Base-by-base conservation (phyloP, 768 basidiomycete species). In the Auriscalpium microsporum region DNA sequence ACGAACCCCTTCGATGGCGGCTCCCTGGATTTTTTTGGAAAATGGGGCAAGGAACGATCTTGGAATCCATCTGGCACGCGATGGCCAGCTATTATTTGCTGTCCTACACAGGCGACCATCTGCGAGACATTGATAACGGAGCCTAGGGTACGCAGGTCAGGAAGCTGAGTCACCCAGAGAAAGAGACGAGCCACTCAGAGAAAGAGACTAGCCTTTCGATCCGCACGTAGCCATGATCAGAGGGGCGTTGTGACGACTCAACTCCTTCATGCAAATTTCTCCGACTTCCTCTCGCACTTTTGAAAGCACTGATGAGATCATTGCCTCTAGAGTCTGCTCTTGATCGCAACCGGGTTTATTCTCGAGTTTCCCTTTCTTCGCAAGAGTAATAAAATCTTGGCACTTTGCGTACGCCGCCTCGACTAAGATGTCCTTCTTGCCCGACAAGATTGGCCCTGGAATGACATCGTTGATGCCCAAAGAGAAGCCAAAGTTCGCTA, bases 61-160 rank as follows among this genome's bases (percentile, higher is more conserved):
- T 97, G 95, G 75, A 99, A 99, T 34, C 95, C 96, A 77, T 98
- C 87, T 0, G 94, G 94, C 7, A 99, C 94, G 81, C 96, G 96
- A 72, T 91, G 87, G 8, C 96, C 96, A 17, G 93, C 84, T 59
- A 99, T 98, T 69, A 98, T 97, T 68, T 99, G 96, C 67, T 99
- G 96, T 6, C 96, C 96, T 62, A 99, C 96, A 81, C 95, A 97
- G 66, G 95, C 96, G 52, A 98, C 95, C 96, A 99, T 99, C 73
- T 99, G 96, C 21, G 93, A 95, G 54, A 99, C 96, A 71, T 99
- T 99, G 72, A 99, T 95, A 59, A 93, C 90, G 65, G 96, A 98
- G 69, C 96, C 95, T 88, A 58, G 74, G 52, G 9, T 45, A 42
- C 52, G 58, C 14, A 53, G 17, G 28, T 55, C 19, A 52, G 36